These are phyloP conservation scores for Silene noctiflora DNA, from an alignment of 179 eudicot genomes.

Conservation along the genomic window DNA sequence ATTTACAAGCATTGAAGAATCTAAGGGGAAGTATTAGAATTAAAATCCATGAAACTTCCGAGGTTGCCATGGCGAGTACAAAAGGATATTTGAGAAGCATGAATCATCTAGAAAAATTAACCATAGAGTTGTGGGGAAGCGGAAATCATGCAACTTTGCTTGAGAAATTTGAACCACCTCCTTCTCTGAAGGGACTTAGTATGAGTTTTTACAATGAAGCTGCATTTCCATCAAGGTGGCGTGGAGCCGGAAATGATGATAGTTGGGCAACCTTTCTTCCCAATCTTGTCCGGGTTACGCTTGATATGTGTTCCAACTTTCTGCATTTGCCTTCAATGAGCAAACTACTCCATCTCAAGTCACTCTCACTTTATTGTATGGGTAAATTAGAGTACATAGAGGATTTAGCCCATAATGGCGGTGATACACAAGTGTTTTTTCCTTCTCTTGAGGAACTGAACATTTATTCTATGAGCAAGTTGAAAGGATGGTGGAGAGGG, in stretches of 20 bases:
- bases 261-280: constrained; percentile 11
- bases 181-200: neutral
- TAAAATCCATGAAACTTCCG: neutral
- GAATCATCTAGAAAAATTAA: neutral
- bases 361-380: neutral
- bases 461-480: neutral
- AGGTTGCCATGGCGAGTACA: neutral
- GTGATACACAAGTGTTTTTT: neutral
- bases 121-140: neutral
- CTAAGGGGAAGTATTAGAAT: neutral
- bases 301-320: neutral
- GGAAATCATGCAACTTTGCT: neutral
- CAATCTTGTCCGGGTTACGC: constrained; percentile 4
- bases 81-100: neutral
- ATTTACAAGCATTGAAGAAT: neutral
- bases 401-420: neutral
- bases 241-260: too few species aligned
- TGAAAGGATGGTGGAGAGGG: constrained; percentile 1
- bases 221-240: constrained; percentile 12
- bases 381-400: constrained; percentile 9
- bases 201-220: neutral
- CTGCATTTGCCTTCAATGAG: constrained; percentile 10
- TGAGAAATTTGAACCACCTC: neutral
- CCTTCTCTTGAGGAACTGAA: neutral
- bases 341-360: neutral